Base-by-base conservation (phyloP, 2,329 filamentous ascomycete genomes). In the Trichophyton benhamiae region DNA sequence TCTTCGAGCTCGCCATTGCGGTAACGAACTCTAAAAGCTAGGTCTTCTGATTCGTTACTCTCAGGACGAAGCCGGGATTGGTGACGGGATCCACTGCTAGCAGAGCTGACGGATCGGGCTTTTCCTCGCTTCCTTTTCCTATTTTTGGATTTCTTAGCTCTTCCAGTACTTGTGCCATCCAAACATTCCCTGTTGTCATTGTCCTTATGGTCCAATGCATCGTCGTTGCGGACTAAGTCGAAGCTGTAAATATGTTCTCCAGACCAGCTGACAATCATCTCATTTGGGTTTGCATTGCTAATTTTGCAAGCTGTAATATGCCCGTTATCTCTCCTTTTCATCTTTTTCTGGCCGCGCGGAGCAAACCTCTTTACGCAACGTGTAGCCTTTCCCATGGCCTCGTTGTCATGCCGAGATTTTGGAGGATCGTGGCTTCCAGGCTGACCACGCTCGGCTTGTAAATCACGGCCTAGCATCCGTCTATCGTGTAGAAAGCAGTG, bases 281-380 rank as follows among this genome's bases (percentile, higher is more conserved):
- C 84, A 64, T 87, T 84, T 0, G 85, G 85, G 63, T 85, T 80
- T 7, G 82, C 83, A 72, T 87, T 83, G 65, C 83, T 86, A 67
- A 87, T 87, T 72, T 87, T 87, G 72, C 84, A 86, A 15, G 85
- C 84, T 1, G 85, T 87, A 67, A 87, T 87, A 66, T 87, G 84
- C 3, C 83, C 82, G 63, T 80, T 80, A 60, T 85, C 82, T 15
- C 69, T 67, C n/a, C 67, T 61, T 30, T 65, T 71, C 61, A 74
- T 76, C 52, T 76, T 75, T 61, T 75, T 75, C 70, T 82, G 79
- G n/a, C 83, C 82, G 62, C 80, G 75, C 0, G 84, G 84, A 11
- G 84, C 84, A 69, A 87, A 87, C 64, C 84, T 82, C 62, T 82
- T 79, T 30, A 87, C 85, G 68, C 85, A 87, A 63, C 80, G 78